A percentile compares a stretch with the other conserved stretches of the same genome.
Conservation (phyloP, 768 basidiomycete species). For the Trametes villosa region DNA sequence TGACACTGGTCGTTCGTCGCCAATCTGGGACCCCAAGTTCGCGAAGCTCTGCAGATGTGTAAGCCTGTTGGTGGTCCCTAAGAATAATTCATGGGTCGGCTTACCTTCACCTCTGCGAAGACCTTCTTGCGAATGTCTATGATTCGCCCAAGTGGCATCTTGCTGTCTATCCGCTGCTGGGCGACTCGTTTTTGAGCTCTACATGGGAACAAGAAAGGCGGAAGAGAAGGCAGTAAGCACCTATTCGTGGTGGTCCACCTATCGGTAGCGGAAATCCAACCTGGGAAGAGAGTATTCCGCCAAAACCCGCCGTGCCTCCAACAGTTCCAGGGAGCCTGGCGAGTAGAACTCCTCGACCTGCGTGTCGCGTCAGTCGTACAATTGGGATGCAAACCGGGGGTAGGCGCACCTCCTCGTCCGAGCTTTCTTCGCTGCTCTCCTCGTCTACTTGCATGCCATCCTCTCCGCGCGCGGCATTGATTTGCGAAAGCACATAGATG, state of each 20-base stretch:
- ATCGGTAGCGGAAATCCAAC: slow-evolving; percentile 72
- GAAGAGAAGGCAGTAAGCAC: slow-evolving; percentile 69
- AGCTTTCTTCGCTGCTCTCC: slow-evolving; percentile 68
- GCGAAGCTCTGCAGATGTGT: slow-evolving; percentile 68
- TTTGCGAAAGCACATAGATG: slow-evolving; percentile 93
- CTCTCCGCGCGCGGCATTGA: slow-evolving; percentile 85
- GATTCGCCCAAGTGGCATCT: slow-evolving; percentile 82
- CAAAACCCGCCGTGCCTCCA: slow-evolving; percentile 82
- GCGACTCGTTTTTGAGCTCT: slow-evolving; percentile 96
- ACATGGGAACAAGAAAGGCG: slow-evolving; percentile 46
- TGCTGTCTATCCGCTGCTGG: slow-evolving; percentile 90
- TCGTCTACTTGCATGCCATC: slow-evolving; percentile 77
- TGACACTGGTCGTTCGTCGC: slow-evolving; percentile 93
- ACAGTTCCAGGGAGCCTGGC: slow-evolving; percentile 83
- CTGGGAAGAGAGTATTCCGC: slow-evolving; percentile 95
- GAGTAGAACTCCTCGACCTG: slow-evolving; percentile 97
- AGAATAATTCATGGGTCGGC: slow-evolving; percentile 24
- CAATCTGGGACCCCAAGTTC: slow-evolving; percentile 97
- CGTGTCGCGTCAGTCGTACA: slow-evolving; percentile 6
- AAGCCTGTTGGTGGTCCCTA: background rate
- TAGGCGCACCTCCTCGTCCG: slow-evolving; percentile 70
- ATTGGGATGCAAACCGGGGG: background rate
- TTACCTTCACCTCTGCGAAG: slow-evolving; percentile 87
- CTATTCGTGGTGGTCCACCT: slow-evolving; percentile 55
- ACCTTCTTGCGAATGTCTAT: slow-evolving; percentile 93